Conservation (phyloP, 352 stramenopile genomes). For the Phytophthora sp. region DNA sequence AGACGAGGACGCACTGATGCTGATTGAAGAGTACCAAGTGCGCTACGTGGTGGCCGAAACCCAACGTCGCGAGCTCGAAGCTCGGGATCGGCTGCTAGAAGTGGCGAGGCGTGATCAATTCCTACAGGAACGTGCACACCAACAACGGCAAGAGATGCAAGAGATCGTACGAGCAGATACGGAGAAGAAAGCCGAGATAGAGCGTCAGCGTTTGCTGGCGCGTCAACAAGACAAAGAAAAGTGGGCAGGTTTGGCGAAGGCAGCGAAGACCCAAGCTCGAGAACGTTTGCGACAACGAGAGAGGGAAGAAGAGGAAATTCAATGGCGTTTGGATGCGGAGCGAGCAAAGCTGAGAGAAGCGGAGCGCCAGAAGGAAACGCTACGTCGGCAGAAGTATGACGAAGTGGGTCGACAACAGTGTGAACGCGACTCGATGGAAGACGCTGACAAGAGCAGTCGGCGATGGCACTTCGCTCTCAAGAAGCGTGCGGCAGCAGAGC, state of each 20-base stretch:
- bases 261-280: constrained; percentile 21
- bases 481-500: constrained; percentile 40
- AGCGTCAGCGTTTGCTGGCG: constrained; percentile 28
- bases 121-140: constrained; percentile 37
- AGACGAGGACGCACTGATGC: constrained; percentile 55
- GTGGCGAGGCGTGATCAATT: constrained; percentile 46
- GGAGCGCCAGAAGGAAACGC: constrained; percentile 27
- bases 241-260: constrained; percentile 30
- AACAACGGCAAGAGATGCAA: constrained; percentile 39
- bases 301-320: constrained; percentile 26
- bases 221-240: constrained; percentile 33
- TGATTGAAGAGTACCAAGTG: constrained; percentile 63
- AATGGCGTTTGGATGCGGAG: constrained; percentile 26
- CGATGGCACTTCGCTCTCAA: constrained; percentile 46
- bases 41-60: constrained; percentile 56
- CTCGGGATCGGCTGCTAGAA: constrained; percentile 38
- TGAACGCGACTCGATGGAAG: constrained; percentile 45
- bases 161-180: constrained; percentile 13
- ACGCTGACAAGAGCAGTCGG: constrained; percentile 46
- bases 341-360: neutral
- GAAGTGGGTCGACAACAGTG: constrained; percentile 44
- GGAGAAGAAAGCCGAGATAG: constrained; percentile 41
- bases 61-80: constrained; percentile 40
- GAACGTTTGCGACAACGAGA: constrained; percentile 29
- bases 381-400: constrained; percentile 39